Percentiles rank a stretch among this genome's conserved stretches.
These are phyloP conservation scores for Obelidium mucronatum DNA, from an alignment of 192 early-diverging fungal species.

Conservation along the genomic window DNA sequence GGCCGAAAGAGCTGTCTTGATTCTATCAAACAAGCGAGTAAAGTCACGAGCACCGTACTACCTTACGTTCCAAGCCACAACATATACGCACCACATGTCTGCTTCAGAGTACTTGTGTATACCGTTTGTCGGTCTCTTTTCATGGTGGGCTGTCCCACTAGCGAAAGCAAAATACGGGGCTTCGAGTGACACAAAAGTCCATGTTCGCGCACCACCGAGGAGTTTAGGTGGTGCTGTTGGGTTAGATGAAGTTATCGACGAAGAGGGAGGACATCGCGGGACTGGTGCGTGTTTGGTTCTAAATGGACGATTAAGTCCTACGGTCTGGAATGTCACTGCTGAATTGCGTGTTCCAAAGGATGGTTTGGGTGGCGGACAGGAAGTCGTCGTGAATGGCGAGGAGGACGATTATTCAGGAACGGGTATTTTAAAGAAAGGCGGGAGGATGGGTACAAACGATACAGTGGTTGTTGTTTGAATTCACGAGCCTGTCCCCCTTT, in stretches of 20 bases:
- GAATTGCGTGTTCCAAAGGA: slow-evolving; percentile 6
- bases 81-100: slow-evolving; percentile 1
- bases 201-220: not conserved
- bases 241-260: not conserved
- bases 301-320: slow-evolving; percentile 15
- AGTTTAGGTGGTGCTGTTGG: slow-evolving; percentile 9
- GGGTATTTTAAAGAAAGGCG: too few species aligned
- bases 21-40: slow-evolving; percentile 9
- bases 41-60: slow-evolving; percentile 12
- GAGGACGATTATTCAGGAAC: too few species aligned
- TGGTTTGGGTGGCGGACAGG: not conserved
- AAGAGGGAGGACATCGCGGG: not conserved
- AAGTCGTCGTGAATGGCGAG: too few species aligned
- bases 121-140: slow-evolving; percentile 10
- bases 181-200: not conserved
- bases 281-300: slow-evolving; percentile 8
- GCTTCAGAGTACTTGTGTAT: not conserved
- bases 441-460: too few species aligned
- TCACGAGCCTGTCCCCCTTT: too few species aligned
- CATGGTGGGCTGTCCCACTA: slow-evolving; percentile 8
- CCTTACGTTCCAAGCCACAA: slow-evolving; percentile 16
- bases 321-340: slow-evolving; percentile 24
- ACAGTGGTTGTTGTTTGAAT: too few species aligned
- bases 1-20: slow-evolving; percentile 21
- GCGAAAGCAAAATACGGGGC: not conserved